Evolutionary conservation across 2,329 filamentous ascomycete species (phyloP).

Genomic region (Alternaria viburni): DNA sequence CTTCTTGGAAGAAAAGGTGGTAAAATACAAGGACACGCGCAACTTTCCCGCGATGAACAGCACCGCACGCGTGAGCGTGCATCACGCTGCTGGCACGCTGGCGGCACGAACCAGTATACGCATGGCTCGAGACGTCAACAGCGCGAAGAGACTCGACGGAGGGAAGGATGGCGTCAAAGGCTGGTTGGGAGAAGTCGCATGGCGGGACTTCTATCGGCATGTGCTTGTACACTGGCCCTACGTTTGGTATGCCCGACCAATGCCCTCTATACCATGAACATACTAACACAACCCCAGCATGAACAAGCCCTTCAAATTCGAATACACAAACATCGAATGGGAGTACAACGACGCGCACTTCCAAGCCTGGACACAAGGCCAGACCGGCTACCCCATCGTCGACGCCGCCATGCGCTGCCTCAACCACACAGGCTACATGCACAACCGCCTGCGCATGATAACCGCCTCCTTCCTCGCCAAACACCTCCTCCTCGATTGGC

Average conservation of each 20-base stretch:
- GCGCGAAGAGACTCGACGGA: constrained; percentile 60
- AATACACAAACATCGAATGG: constrained; percentile 84
- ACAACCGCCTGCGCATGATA: constrained; percentile 61
- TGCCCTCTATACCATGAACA: not conserved
- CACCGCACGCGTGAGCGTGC: constrained; percentile 51
- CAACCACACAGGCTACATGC: constrained; percentile 58
- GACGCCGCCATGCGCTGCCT: constrained; percentile 61
- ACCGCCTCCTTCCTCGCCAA: constrained; percentile 57
- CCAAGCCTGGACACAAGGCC: constrained; percentile 65
- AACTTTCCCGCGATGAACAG: constrained; percentile 52
- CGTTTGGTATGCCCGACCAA: constrained; percentile 63
- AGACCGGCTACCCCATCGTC: constrained; percentile 56
- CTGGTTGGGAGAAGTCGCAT: constrained; percentile 61
- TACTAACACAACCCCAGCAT: constrained; percentile 54
- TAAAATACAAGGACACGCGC: constrained; percentile 49
- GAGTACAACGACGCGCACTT: constrained; percentile 65
- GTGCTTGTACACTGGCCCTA: constrained; percentile 87
- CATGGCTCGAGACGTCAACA: constrained; percentile 59
- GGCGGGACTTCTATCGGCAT: constrained; percentile 60
- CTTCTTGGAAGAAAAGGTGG: constrained; percentile 56
- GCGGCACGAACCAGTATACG: constrained; percentile 54
- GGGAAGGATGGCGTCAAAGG: constrained; percentile 51
- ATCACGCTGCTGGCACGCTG: constrained; percentile 55
- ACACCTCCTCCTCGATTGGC: constrained; percentile 59
- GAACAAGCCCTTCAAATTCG: constrained; percentile 81